Conservation (phyloP, 768 basidiomycete genomes). For the Mycena vulgaris region DNA sequence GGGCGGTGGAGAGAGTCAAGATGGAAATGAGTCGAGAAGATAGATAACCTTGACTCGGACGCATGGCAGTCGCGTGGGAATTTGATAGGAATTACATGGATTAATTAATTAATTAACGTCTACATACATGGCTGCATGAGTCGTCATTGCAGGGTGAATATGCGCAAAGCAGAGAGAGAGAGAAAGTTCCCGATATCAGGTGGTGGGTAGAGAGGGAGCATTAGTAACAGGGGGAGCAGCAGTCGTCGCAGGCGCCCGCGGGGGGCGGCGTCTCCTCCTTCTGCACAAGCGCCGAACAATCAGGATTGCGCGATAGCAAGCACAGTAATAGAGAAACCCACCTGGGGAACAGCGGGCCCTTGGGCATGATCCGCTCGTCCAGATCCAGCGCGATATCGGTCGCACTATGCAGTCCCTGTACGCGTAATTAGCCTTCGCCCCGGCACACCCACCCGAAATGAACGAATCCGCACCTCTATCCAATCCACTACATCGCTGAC, state of each 20-base stretch:
- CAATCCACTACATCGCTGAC: slow-evolving; percentile 91
- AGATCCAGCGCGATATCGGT: slow-evolving; percentile 94
- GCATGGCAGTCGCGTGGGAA: slow-evolving; percentile 6
- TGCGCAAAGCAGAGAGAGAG: neutral
- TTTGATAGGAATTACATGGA: too few species aligned
- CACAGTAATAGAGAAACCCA: slow-evolving; percentile 51
- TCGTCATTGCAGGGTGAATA: neutral
- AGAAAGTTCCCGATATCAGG: neutral
- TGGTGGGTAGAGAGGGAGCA: neutral
- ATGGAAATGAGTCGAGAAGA: slow-evolving; percentile 9
- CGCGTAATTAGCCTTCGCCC: neutral
- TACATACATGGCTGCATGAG: neutral
- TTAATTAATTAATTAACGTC: neutral
- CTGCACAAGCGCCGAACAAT: slow-evolving; percentile 17
- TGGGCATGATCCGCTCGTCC: slow-evolving; percentile 93
- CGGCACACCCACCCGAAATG: slow-evolving; percentile 13
- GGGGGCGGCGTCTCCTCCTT: slow-evolving; percentile 32
- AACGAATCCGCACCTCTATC: slow-evolving; percentile 82
- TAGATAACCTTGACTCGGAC: neutral
- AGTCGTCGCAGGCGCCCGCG: neutral
- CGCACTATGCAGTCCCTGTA: slow-evolving; percentile 89
- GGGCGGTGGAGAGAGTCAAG: slow-evolving; percentile 21
- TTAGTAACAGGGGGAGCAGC: neutral
- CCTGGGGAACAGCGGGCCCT: slow-evolving; percentile 89
- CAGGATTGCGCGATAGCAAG: neutral